A percentile compares a stretch with the other conserved stretches of the same genome.
phyloP scores from a whole-genome alignment of 805 yeast species.

The Starmerella apicola region DNA sequence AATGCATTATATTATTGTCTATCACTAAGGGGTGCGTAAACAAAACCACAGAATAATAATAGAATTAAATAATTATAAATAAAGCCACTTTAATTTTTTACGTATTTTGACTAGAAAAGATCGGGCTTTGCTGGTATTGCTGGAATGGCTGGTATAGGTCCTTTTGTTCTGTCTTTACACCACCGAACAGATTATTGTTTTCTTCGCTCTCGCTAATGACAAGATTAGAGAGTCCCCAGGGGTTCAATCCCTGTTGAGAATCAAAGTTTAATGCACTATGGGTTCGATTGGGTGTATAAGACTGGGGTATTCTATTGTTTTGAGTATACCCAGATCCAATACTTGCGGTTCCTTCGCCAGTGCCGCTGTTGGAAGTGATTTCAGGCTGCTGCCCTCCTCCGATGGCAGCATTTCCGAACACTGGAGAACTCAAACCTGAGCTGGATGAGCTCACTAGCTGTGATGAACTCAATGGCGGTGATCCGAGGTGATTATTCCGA shows the following conservation, averaged over 20 bases:
- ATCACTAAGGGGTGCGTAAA: too few relatives aligned
- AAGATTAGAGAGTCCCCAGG: background rate
- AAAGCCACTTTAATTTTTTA: background rate
- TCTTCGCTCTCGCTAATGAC: slow-evolving; percentile 1
- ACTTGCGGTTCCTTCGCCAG: background rate
- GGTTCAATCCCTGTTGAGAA: background rate
- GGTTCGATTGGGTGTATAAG: background rate
- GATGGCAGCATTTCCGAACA: background rate
- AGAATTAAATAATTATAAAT: too few relatives aligned
- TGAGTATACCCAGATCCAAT: too few relatives aligned
- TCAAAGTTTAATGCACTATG: too few relatives aligned
- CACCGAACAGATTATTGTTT: background rate
- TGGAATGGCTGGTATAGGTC: slow-evolving; percentile 11
- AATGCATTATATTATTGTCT: too few relatives aligned
- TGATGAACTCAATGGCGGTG: slow-evolving; percentile 1
- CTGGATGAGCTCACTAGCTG: slow-evolving; percentile 1
- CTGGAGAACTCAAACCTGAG: background rate
- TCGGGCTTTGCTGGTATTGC: slow-evolving; percentile 4
- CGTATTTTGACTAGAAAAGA: background rate
- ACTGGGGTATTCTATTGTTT: too few relatives aligned
- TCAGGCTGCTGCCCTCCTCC: background rate
- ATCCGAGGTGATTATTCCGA: slow-evolving; percentile 1
- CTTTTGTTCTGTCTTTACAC: background rate
- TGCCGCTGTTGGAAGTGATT: too few relatives aligned
- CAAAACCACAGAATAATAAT: too few relatives aligned